Evolutionary conservation across 1,284 basidiomycete species (phyloP), one percentile per base, ranked within the genome.

Genomic region (Mrakiaceae sp.): DNA sequence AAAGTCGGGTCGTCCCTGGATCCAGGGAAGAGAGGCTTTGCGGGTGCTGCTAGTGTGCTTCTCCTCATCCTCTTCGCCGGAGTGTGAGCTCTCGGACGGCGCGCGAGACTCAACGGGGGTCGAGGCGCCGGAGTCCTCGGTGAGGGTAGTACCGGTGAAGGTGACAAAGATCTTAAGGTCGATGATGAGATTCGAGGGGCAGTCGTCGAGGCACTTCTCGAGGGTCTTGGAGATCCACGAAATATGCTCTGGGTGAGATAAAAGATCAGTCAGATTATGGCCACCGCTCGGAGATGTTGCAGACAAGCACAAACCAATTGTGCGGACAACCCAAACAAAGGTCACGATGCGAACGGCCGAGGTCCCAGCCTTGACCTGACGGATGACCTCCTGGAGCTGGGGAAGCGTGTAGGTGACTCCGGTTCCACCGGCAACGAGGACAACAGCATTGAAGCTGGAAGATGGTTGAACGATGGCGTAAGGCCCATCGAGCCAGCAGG

Each of bases 341-440:
- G 69, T 68, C 8, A 72, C 65, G 8, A 57, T 47, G 9, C 64
- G 73, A 63, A 72, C 70, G 16, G 69, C 67, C 8, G 69, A 69
- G 43, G 66, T 66, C 6, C 71, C 71, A n/a, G 68, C 52, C 42
- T 67, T 67, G 43, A 70, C 70, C 11, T 71, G 69, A 10, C 62
- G 54, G 11, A 74, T 67, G 47, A 73, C 69, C 39, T 70, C 64
- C 4, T 71, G 69, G 11, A 75, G 64, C 59, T 72, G 69, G 2
- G 73, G 62, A 3, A 72, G 63, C 4, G 70, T 72, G 63, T 71
- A 73, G 2, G 74, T 71, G 27, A 76, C 69, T 44, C 75, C 75
- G 0, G 74, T 74, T 27, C 75, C 75, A 53, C 76, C 76, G 51
- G 72, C 69, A 49, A 76, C 62, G 57, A 76, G 69, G 44, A 76